phyloP scores from a whole-genome alignment of 208 protist genomes.

The Herpetomonas samuelpessoai region DNA sequence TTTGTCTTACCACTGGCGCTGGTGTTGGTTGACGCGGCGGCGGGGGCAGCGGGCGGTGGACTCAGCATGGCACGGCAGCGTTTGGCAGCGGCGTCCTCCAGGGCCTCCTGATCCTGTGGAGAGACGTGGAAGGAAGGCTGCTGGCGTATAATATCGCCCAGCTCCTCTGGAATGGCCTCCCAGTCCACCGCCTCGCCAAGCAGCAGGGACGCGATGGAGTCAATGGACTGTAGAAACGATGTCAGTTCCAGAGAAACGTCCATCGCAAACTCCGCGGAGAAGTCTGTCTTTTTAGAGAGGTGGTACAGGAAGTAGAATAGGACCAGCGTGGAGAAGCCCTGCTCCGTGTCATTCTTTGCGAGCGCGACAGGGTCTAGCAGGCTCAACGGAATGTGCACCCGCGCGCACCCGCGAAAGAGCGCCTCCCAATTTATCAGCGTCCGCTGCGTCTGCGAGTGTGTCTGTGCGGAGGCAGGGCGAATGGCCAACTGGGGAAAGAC shows the following conservation, averaged over 20 bases:
- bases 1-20: neutral
- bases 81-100: slow-evolving; percentile 24
- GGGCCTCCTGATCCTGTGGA: slow-evolving; percentile 8
- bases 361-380: slow-evolving; percentile 50
- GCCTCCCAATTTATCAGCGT: slow-evolving; percentile 54
- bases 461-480: slow-evolving; percentile 49
- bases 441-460: slow-evolving; percentile 58
- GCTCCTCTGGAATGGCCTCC: slow-evolving; percentile 31
- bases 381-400: slow-evolving; percentile 41
- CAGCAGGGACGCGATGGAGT: slow-evolving; percentile 66
- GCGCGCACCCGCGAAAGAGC: slow-evolving; percentile 39
- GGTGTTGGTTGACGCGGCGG: neutral
- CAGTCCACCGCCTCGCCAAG: slow-evolving; percentile 52
- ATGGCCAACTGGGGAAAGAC: slow-evolving; percentile 62
- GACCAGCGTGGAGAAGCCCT: slow-evolving; percentile 66
- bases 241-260: slow-evolving; percentile 62
- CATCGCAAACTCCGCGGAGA: slow-evolving; percentile 71
- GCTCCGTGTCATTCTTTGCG: slow-evolving; percentile 25
- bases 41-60: slow-evolving; percentile 2
- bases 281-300: slow-evolving; percentile 67
- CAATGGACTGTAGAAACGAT: slow-evolving; percentile 66
- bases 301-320: slow-evolving; percentile 83
- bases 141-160: slow-evolving; percentile 35
- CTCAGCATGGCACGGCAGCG: slow-evolving; percentile 15
- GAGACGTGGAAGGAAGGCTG: slow-evolving; percentile 22